These are phyloP conservation scores for Vitis hybrid DNA, from an alignment of 177 flowering plant species.

Conservation along the genomic window DNA sequence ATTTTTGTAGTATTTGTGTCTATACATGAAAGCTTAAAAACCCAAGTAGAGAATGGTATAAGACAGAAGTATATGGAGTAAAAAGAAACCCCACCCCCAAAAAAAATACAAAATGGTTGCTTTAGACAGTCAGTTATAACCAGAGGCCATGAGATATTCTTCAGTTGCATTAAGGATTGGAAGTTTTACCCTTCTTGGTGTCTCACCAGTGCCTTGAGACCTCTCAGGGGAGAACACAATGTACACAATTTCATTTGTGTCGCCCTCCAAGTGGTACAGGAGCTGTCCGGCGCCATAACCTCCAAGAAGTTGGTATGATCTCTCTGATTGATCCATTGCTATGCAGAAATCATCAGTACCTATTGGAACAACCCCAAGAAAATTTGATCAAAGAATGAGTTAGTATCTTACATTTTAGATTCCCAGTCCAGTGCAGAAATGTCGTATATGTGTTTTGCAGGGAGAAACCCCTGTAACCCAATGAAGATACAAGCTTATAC, in stretches of 20 bases:
- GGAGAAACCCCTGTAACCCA: no score
- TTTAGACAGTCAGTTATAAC: conserved; percentile 14
- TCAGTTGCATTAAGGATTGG: conserved; percentile 60
- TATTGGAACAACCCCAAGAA: conserved; percentile 13
- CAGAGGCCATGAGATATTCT: conserved; percentile 41
- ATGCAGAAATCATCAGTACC: conserved; percentile 73
- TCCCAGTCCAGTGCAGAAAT: no score
- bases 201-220: conserved; percentile 8
- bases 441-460: no score
- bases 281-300: conserved; percentile 73
- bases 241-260: conserved; percentile 21
- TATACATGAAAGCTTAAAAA: background rate
- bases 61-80: no score
- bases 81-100: no score
- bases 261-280: conserved; percentile 47
- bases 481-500: no score
- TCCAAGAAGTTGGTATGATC: conserved; percentile 83
- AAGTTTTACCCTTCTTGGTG: conserved; percentile 44
- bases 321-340: conserved; percentile 78
- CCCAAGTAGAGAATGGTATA: no score
- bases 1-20: no score
- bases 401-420: no score
- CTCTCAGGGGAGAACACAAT: conserved; percentile 48
- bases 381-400: no score
- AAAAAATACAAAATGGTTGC: no score